These are phyloP conservation scores for Ogataea minuta DNA, from an alignment of 805 yeast species.

Conservation along the genomic window DNA sequence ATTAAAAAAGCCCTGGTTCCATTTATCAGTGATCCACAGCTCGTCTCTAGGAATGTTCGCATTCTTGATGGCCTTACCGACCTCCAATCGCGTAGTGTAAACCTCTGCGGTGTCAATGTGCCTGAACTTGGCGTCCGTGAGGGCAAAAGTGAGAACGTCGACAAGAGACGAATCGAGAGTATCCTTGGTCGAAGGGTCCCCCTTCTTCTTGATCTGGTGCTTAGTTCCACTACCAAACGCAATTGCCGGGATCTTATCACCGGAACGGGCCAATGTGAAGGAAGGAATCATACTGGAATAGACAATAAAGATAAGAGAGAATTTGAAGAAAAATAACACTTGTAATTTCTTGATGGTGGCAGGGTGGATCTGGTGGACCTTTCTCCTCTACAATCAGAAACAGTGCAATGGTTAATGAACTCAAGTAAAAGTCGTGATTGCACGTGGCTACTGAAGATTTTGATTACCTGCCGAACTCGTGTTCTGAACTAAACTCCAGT, in stretches of 20 bases:
- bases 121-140: slow-evolving; percentile 46
- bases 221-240: slow-evolving; percentile 57
- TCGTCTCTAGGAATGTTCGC: slow-evolving; percentile 45
- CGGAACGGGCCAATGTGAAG: slow-evolving; percentile 29
- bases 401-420: no score
- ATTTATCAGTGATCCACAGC: slow-evolving; percentile 63
- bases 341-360: no score
- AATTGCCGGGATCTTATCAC: slow-evolving; percentile 39
- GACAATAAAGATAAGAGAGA: no score
- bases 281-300: slow-evolving; percentile 25
- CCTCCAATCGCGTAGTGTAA: slow-evolving; percentile 61
- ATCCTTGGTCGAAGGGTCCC: slow-evolving; percentile 21
- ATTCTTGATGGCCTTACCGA: slow-evolving; percentile 50
- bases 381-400: no score
- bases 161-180: slow-evolving; percentile 40
- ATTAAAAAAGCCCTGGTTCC: slow-evolving; percentile 38
- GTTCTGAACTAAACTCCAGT: no score
- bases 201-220: slow-evolving; percentile 42
- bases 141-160: slow-evolving; percentile 44
- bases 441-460: no score
- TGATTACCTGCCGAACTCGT: no score
- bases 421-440: no score
- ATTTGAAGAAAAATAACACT: no score
- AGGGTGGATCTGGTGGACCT: no score
- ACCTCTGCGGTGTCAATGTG: slow-evolving; percentile 70